These are phyloP conservation scores for Fusarium sp. DNA, from an alignment of 2,329 filamentous ascomycete genomes.

Conservation along the genomic window DNA sequence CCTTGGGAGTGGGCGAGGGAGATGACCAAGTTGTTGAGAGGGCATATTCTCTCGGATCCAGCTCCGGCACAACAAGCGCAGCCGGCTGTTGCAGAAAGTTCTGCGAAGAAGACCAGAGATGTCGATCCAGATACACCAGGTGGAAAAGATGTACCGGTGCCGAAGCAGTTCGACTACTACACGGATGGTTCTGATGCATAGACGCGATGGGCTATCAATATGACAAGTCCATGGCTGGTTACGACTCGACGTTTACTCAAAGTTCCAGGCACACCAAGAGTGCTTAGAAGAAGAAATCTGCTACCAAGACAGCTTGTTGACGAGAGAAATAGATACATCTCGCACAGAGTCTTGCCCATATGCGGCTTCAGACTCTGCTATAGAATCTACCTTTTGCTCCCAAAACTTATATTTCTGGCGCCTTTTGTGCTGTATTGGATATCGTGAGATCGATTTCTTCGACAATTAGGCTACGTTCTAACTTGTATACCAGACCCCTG, in stretches of 20 bases:
- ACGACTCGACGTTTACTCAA: neutral
- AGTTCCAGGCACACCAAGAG: neutral
- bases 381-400: neutral
- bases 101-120: conserved; percentile 2
- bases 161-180: conserved; percentile 51
- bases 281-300: neutral
- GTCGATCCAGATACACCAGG: conserved; percentile 44
- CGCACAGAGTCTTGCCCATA: neutral
- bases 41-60: conserved; percentile 26
- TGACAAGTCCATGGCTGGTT: neutral
- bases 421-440: neutral
- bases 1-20: conserved; percentile 84
- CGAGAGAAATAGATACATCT: neutral
- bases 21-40: conserved; percentile 64
- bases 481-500: neutral
- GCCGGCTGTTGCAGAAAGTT: neutral
- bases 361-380: neutral
- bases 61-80: neutral
- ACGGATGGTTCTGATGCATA: conserved; percentile 46
- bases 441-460: neutral
- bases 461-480: neutral
- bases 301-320: neutral
- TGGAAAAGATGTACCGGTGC: conserved; percentile 46
- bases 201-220: neutral
- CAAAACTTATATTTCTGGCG: too few relatives aligned